A percentile compares a stretch with the other conserved stretches of the same genome.
These are phyloP conservation scores for Volvariella volvacea DNA, from an alignment of 1,284 basidiomycete species.

Conservation along the genomic window DNA sequence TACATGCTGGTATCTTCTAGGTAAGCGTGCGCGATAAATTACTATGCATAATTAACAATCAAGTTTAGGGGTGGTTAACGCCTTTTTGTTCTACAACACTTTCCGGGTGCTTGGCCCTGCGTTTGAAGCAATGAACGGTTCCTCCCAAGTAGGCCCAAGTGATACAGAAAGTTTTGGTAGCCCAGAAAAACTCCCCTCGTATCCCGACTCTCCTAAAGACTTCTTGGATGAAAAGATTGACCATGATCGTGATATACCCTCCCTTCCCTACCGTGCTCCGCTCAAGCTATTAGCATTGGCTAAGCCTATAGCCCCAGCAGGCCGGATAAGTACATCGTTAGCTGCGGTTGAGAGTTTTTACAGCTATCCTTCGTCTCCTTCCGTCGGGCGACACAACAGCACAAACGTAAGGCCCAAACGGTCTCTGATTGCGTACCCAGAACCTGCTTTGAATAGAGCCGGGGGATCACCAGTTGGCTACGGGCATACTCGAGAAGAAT, in stretches of 20 bases:
- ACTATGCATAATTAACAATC: slow-evolving; percentile 9
- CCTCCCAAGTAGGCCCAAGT: slow-evolving; percentile 9
- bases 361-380: slow-evolving; percentile 15
- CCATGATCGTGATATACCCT: slow-evolving; percentile 16
- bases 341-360: slow-evolving; percentile 18
- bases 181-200: slow-evolving; percentile 6
- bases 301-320: slow-evolving; percentile 1
- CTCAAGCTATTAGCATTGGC: neutral
- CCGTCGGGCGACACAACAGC: slow-evolving; percentile 18
- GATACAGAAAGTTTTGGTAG: slow-evolving; percentile 20
- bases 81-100: slow-evolving; percentile 59
- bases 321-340: slow-evolving; percentile 9
- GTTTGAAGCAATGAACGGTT: slow-evolving; percentile 24
- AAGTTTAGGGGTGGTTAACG: slow-evolving; percentile 51
- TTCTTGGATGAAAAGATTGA: slow-evolving; percentile 17
- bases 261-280: slow-evolving; percentile 11
- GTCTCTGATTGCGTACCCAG: neutral
- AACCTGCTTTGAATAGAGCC: too few relatives aligned
- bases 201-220: slow-evolving; percentile 5
- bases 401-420: neutral
- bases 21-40: slow-evolving; percentile 28
- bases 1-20: slow-evolving; percentile 46
- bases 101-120: slow-evolving; percentile 56
- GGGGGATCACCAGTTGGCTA: slow-evolving; percentile 11
- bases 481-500: slow-evolving; percentile 14